Evolutionary conservation across 495 filamentous ascomycete genomes (phyloP).

Genomic region (Penicillium paradoxum): DNA sequence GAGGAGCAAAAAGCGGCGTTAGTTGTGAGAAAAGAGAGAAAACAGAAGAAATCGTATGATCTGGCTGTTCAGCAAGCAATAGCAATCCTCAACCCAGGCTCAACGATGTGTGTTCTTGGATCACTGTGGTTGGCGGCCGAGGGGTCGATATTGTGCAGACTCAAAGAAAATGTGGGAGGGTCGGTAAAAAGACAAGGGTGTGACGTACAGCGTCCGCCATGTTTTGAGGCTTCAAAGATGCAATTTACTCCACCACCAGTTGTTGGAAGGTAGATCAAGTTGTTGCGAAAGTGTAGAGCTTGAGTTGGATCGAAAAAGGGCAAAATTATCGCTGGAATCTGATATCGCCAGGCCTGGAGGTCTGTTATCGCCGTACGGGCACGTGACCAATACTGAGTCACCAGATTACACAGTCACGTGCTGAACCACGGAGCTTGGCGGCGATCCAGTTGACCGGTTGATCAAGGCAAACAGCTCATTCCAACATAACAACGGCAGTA

Average conservation of each 20-base stretch:
- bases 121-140: conserved; percentile 16
- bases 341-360: conserved; percentile 29
- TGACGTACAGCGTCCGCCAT: conserved; percentile 53
- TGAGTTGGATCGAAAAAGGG: conserved; percentile 10
- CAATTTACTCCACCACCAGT: conserved; percentile 16
- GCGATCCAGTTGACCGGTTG: conserved; percentile 5
- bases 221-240: conserved; percentile 15
- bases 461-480: conserved; percentile 14
- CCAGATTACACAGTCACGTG: conserved; percentile 13
- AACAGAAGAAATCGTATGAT: not conserved
- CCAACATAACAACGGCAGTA: conserved; percentile 24
- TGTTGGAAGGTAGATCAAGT: not conserved
- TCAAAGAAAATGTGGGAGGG: conserved; percentile 44
- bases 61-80: not conserved
- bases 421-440: conserved; percentile 4
- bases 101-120: conserved; percentile 9
- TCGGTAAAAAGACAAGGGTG: conserved; percentile 39
- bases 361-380: conserved; percentile 35
- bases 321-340: conserved; percentile 22
- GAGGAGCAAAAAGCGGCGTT: conserved; percentile 7
- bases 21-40: conserved; percentile 13
- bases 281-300: not conserved
- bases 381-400: conserved; percentile 28
- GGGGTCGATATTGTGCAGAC: conserved; percentile 24
- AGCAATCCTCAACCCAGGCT: not conserved